Base-by-base conservation (phyloP, 1,139 yeast genomes). In the Magnusiomyces magnusii region DNA sequence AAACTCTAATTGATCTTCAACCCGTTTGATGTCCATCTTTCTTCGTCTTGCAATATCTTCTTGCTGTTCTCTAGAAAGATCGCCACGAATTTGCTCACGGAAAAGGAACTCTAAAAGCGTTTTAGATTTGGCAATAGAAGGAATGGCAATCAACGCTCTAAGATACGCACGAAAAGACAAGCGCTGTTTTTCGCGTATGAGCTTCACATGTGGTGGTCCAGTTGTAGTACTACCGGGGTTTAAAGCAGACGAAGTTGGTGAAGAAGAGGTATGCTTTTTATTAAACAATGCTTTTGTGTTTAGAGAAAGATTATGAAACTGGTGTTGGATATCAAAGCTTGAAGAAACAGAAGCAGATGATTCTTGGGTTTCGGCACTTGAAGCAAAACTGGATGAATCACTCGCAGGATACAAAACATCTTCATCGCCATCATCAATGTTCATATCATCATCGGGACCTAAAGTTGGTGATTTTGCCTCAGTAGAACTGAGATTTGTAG, bases 121-220 rank as follows among this genome's bases (percentile, higher is more conserved):
- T 0, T 75, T 72, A 47, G 85, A 80, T 59, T 80, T 78, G 1
- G 82, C 76, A 0, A 89, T 77, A 56, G 84, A 86, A 1, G 82
- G 78, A 54, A 80, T 80, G 41, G 78, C 75, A 3, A 81, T 67
- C 24, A 91, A 72, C 3, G 78, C 71, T 50, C 79, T 76, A 57
- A 92, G 67, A 68, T 87, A 92, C 0, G 92, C 89, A 58, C 97
- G 76, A 51, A 92, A 73, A 0, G 95, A 81, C 23, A 90, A 78
- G 53, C 98, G 76, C 64, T 89, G 79, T 64, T 83, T 84, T 69
- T 92, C 98, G 25, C 86, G 75, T 0, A 80, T 78, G 3, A 82
- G 69, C 36, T 59, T 61, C 7, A 54, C 27, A 44, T 10, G 49
- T 3, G 10, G 27, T 23, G n/a, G 24, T 9, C 9, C 27, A 21